Conservation (phyloP, 108 stramenopile species). For the Cylindrotheca closterium region DNA sequence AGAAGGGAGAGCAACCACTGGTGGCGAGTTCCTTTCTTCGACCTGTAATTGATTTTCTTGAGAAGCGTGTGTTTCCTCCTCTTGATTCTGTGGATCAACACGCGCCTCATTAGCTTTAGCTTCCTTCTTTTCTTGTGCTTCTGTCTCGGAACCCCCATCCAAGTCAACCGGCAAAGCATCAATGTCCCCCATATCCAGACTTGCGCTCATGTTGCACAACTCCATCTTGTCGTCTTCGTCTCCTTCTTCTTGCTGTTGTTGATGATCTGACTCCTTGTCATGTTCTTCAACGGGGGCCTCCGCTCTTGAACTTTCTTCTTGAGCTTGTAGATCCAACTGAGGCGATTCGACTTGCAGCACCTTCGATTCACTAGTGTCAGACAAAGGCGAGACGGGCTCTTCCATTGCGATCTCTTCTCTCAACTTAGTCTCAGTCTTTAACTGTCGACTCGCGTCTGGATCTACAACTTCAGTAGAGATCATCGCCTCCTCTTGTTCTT, state of each 20-base stretch:
- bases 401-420: too few species aligned
- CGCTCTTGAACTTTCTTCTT: too few species aligned
- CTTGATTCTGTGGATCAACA: too few species aligned
- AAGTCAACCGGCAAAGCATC: neutral
- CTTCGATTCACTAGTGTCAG: too few species aligned
- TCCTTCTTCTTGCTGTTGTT: neutral
- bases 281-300: neutral
- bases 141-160: too few species aligned
- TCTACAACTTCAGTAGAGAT: too few species aligned
- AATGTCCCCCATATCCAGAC: conserved; percentile 24
- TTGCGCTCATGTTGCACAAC: conserved; percentile 22
- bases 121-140: neutral
- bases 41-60: neutral
- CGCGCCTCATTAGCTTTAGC: neutral
- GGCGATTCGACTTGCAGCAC: too few species aligned
- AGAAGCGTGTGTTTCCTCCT: neutral
- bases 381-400: too few species aligned
- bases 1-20: neutral
- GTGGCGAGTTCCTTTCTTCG: neutral
- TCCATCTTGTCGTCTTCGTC: conserved; percentile 12
- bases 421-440: too few species aligned
- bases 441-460: too few species aligned
- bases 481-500: neutral
- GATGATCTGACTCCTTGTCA: neutral
- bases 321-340: too few species aligned